Base-by-base conservation (phyloP, 2,329 filamentous ascomycete species). In the Phaeophleospora eucalypticola region DNA sequence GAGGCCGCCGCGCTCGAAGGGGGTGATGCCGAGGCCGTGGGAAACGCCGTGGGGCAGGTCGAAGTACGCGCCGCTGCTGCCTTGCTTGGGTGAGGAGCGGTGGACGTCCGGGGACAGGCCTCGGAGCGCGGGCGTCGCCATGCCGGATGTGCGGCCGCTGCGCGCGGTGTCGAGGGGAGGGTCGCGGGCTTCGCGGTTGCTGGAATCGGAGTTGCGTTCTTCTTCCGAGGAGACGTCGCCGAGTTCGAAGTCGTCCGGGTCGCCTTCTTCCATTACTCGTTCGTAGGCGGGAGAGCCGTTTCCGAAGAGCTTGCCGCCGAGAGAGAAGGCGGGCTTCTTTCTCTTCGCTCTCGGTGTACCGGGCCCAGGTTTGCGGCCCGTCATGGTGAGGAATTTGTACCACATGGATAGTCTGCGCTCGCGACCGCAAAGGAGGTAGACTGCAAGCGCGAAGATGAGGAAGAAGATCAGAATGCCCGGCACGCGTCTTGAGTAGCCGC, bases 211-310 rank as follows among this genome's bases (percentile, higher is more conserved):
- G 37, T 45, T 52, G 19, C 33, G 40, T 1, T 83, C 80, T 46
- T 82, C 80, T 1, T 81, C 75, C 3, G 70, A 82, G 21, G 83
- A 80, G 7, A 81, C 69, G 14, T 82, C 82, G 20, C 79, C 81
- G 2, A 96, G 78, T 64, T 96, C 90, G 62, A 95, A 91, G 35
- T 89, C 84, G 45, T 79, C 39, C 72, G 9, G 70, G n/a, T 81
- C 79, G 10, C 86, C 89, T 57, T 90, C 86, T 68, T 96, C 89
- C 42, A 94, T 71, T 2, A 96, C 84, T 21, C 89, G 83, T 63
- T 96, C 90, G 62, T 96, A 96, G 2, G 62, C 54, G 2, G 69
- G 68, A 10, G 65, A 69, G 4, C 79, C 76, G 12, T 78, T 60
- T 16, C 75, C 79, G 52, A 94, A 86, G 3, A 93, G 67, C 62